These are phyloP conservation scores for Rhodofomes roseus DNA, from an alignment of 1,284 basidiomycete genomes.

Conservation along the genomic window DNA sequence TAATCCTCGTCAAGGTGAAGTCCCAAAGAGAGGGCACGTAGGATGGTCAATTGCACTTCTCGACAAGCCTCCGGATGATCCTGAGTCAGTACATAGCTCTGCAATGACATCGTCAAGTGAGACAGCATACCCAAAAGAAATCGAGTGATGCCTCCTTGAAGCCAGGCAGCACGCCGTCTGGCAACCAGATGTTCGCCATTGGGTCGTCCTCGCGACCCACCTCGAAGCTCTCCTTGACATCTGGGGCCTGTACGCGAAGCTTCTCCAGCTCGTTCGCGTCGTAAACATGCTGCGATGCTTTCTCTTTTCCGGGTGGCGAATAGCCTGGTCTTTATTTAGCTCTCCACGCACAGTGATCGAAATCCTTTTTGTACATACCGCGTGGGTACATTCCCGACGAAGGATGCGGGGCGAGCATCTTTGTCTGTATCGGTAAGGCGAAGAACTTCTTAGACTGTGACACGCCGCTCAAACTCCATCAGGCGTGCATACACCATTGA, in stretches of 20 bases:
- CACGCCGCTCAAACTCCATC: neutral
- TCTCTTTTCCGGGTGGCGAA: conserved; percentile 45
- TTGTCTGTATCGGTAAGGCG: conserved; percentile 43
- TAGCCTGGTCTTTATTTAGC: conserved; percentile 32
- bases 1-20: conserved; percentile 44
- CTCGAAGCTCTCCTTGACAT: conserved; percentile 58
- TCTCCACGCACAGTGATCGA: too few relatives aligned
- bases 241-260: conserved; percentile 35
- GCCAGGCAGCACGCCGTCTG: conserved; percentile 50
- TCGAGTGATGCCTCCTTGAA: conserved; percentile 48
- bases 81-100: neutral
- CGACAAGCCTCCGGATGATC: conserved; percentile 31
- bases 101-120: neutral
- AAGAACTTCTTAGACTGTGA: conserved; percentile 50
- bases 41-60: conserved; percentile 39
- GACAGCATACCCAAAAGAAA: conserved; percentile 46
- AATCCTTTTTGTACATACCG: conserved; percentile 26
- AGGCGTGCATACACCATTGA: neutral
- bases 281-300: conserved; percentile 42
- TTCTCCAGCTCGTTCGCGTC: conserved; percentile 34
- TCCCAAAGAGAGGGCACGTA: conserved; percentile 50
- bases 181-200: conserved; percentile 58
- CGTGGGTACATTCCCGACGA: conserved; percentile 48
- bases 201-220: conserved; percentile 40
- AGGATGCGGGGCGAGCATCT: conserved; percentile 56